Evolutionary conservation across 495 filamentous ascomycete genomes (phyloP), one percentile per base, ranked within the genome.

Genomic region (Chaetomium cochliodes): DNA sequence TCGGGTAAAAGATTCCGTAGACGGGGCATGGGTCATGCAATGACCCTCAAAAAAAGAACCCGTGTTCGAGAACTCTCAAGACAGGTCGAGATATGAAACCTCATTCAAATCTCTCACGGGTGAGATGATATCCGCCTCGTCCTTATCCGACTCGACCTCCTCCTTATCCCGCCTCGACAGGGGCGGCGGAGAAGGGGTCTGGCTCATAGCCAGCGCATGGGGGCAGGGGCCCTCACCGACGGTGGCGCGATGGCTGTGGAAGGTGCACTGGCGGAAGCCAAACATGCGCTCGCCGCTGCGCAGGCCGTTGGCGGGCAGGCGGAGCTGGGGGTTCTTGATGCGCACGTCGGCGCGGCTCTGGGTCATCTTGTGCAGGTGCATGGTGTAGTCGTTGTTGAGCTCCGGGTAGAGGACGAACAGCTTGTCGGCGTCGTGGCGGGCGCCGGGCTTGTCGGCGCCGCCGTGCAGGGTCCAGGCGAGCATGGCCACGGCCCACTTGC

Each of bases 401-500:
- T 73, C 72, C 8, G 77, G 74, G 53, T 72, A 77, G 9, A 64
- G 56, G 41, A 71, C 67, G 59, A 82, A 78, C 18, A 80, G 67
- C 13, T 60, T 60, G 37, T 76, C 72, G 58, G 78, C 75, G 20
- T 50, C 46, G 46, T 23, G 46, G 20, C 41, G 64, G 72, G 28
- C 67, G 68, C 46, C 20, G 28, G 52, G 58, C 63, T 55, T 65
- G 30, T 74, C 68, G n/a, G 62, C 65, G 22, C 69, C 33, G 1
- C 33, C 68, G 57, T 72, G 68, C 13, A 80, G 73, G 12, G 73
- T 73, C 76, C 79, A 81, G 2, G 79, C 79, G 20, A 80, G 74
- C 80, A 82, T 81, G 26, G 79, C 79, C 2, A 81, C 75, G 15
- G 79, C 78, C 80, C 80, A 82, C 59, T 76, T 76, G 20, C 80